Base-by-base conservation (phyloP, 257 asterid species). In the Solanum sparsipilum region DNA sequence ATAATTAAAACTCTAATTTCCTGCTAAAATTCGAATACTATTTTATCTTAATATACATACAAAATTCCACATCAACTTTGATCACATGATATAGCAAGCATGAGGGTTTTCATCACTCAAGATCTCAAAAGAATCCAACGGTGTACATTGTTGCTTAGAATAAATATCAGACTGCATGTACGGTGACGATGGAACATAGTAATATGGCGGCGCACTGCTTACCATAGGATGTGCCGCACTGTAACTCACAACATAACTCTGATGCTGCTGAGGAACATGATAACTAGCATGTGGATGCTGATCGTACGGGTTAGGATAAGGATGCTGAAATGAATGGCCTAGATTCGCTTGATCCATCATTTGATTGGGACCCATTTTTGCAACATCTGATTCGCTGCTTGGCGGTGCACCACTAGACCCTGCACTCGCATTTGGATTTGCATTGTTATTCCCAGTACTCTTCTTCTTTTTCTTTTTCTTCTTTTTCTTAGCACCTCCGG, bases 61-160 rank as follows among this genome's bases (percentile, higher is more conserved):
- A 74, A 74, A 75, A 75, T 52, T 52, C n/a, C 63, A 6, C 63
- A 78, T 78, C 21, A 81, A 15, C 58, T 12, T 58, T 65, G 16
- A 87, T 95, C 94, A 94, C 94, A 95, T 92, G 71, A 95, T 70
- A 83, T 15, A 29, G 88, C 98, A 95, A 70, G 93, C 95, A 91
- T 95, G 93, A 3, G 98, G 98, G 85, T 96, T 91, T 92, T 94
- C 98, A 65, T 96, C 98, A 32, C 98, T 96, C 93, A 96, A 81
- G 83, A 94, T 83, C 89, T 91, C 96, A 87, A 96, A 93, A n/a
- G 96, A 87, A 89, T 90, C 96, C 93, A 91, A 90, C 87, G 96
- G 92, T 27, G 90, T 73, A 34, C 90, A 48, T 35, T 87, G 88
- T 35, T 87, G 88, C 89, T 25, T 91, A 13, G 86, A 85, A 58